Base-by-base conservation (phyloP, 83 land plant genomes). In the Diphasiastrum complanatum region DNA sequence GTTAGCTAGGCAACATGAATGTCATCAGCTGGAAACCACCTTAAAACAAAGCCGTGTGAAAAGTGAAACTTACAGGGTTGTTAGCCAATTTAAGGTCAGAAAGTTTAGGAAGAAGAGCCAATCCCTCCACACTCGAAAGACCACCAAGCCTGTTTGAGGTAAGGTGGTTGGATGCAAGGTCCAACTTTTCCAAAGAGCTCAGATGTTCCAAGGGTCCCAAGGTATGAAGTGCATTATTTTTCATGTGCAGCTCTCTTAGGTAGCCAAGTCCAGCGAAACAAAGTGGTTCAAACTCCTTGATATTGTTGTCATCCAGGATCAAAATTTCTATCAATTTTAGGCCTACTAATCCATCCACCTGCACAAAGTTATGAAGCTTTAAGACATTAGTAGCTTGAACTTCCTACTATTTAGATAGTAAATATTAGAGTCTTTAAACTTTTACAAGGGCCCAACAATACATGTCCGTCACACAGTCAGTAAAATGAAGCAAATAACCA, bases 141-240 rank as follows among this genome's bases (percentile, higher is more conserved):
- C 78, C 78, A 29, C 78, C 78, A 10, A 69, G 78, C 35, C 78
- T 74, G 38, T 69, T 66, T 4, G 68, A 46, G 33, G 67, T 69
- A 20, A 75, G 61, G 26, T 53, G 57, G 47, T 75, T 75, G 14
- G 68, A 62, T 2, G 78, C 59, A 14, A 75, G 56, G 55, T 75
- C 66, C 51, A 75, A 69, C 19, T 37, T 68, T 45, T 57, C 75
- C 22, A 75, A 53, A 11, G 78, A 61, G 28, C 53, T 5, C 20
- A 75, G 57, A 6, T 35, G 49, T 24, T 33, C 63, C 27, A 75
- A 6, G 35, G 45, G 45, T 53, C 40, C 59, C 14, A 63, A 54
- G 18, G 52, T 53, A 47, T 51, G 74, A n/a, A 75, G 75, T 3
- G 63, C 45, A 64, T 75, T 75, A 63, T 75, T 63, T 19, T 68